phyloP scores from a whole-genome alignment of 192 early-diverging fungal species.

The Linnemannia elongata region DNA sequence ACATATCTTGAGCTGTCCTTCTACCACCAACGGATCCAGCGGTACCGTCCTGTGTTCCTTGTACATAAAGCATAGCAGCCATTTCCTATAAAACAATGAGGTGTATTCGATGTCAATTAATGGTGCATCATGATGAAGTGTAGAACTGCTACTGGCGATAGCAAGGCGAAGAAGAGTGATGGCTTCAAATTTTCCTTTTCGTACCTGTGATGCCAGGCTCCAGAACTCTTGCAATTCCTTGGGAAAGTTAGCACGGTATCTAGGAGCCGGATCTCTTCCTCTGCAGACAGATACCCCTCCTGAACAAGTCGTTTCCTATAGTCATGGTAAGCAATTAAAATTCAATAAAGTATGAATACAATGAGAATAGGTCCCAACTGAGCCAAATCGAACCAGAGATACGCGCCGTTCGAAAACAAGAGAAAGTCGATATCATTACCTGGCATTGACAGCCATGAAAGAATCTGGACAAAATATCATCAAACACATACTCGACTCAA shows the following conservation, averaged over 20 bases:
- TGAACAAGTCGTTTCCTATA: constrained; percentile 62
- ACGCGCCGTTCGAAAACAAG: not conserved
- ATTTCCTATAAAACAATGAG: constrained; percentile 26
- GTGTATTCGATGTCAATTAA: not conserved
- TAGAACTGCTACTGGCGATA: no score
- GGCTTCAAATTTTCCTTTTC: not conserved
- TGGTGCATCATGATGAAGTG: not conserved
- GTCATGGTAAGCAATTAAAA: not conserved
- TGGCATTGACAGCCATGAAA: constrained; percentile 63
- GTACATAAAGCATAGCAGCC: constrained; percentile 28
- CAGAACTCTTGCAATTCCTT: constrained; percentile 62
- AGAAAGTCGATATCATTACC: constrained; percentile 32
- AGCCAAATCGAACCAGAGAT: no score
- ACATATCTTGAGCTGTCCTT: constrained; percentile 51
- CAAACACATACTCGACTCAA: constrained; percentile 52
- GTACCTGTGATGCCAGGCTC: constrained; percentile 66
- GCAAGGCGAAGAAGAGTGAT: not conserved
- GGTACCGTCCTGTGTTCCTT: constrained; percentile 22
- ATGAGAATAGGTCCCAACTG: no score
- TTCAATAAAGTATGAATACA: not conserved
- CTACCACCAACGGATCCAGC: constrained; percentile 14
- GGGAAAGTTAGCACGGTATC: constrained; percentile 65
- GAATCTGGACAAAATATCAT: constrained; percentile 66
- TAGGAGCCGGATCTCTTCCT: constrained; percentile 57
- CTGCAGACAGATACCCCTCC: constrained; percentile 32